These are phyloP conservation scores for Rhizophora mangle DNA, from an alignment of 345 rosid genomes.

Conservation along the genomic window DNA sequence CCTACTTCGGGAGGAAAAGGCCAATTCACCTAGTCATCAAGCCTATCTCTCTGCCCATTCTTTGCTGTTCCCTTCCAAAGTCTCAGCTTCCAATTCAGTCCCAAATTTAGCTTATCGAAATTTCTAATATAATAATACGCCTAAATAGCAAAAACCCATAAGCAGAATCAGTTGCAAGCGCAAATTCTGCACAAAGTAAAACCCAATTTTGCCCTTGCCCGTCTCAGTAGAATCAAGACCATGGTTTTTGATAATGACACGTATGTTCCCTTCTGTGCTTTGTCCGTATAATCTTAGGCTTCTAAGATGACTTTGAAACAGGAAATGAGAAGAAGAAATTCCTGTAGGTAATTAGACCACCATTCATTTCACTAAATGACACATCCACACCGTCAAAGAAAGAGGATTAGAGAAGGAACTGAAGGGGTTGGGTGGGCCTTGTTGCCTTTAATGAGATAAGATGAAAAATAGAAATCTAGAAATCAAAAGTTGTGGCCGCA, in stretches of 20 bases:
- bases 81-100: too few species aligned
- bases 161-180: too few species aligned
- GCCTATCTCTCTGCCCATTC: too few species aligned
- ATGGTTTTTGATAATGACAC: neutral
- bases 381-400: slow-evolving; percentile 36
- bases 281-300: too few species aligned
- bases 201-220: neutral
- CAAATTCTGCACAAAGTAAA: neutral
- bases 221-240: neutral
- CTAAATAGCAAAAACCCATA: neutral
- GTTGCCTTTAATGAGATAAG: slow-evolving; percentile 29
- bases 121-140: too few species aligned
- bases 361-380: neutral
- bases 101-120: too few species aligned
- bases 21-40: too few species aligned
- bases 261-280: neutral
- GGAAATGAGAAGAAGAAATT: too few species aligned
- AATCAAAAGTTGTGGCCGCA: slow-evolving; percentile 58
- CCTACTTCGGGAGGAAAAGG: slow-evolving; percentile 15
- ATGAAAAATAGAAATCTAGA: slow-evolving; percentile 19
- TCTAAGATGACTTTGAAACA: too few species aligned
- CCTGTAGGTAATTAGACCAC: neutral
- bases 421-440: slow-evolving; percentile 32
- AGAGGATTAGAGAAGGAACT: slow-evolving; percentile 38
- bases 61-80: too few species aligned